Evolutionary conservation across 1,139 yeast genomes (phyloP).

Genomic region (Yamadazyma dendronema): DNA sequence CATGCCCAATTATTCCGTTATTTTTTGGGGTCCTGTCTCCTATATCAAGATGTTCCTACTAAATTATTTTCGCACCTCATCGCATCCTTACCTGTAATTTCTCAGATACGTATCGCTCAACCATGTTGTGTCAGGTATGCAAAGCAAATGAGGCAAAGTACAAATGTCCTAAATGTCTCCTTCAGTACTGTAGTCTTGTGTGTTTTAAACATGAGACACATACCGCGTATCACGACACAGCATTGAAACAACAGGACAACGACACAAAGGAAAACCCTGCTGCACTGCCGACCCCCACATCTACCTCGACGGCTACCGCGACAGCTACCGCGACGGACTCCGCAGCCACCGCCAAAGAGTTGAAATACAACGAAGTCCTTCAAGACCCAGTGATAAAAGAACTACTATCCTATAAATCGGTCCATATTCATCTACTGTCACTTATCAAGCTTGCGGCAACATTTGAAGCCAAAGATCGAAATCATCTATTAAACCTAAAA

Average conservation of each 20-base stretch:
- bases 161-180: conserved; percentile 58
- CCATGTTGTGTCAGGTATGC: conserved; percentile 48
- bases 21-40: too few species aligned
- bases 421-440: conserved; percentile 15
- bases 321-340: too few species aligned
- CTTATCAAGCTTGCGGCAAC: conserved; percentile 11
- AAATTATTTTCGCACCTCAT: conserved; percentile 5
- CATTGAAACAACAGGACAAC: neutral
- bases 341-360: neutral
- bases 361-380: conserved; percentile 17
- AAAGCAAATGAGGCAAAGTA: conserved; percentile 42
- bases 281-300: conserved; percentile 4
- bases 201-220: conserved; percentile 58
- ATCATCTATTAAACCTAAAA: conserved; percentile 58
- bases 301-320: too few species aligned
- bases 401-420: conserved; percentile 8
- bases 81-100: too few species aligned
- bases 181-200: conserved; percentile 49
- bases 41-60: too few species aligned
- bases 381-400: conserved; percentile 39
- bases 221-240: conserved; percentile 3
- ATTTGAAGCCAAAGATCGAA: conserved; percentile 43
- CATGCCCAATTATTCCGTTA: too few species aligned
- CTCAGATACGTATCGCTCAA: too few species aligned
- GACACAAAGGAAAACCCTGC: too few species aligned